Evolutionary conservation across 1,284 basidiomycete genomes (phyloP), one percentile per base, ranked within the genome.

Genomic region (Anthracocystis panici-leucophaei): DNA sequence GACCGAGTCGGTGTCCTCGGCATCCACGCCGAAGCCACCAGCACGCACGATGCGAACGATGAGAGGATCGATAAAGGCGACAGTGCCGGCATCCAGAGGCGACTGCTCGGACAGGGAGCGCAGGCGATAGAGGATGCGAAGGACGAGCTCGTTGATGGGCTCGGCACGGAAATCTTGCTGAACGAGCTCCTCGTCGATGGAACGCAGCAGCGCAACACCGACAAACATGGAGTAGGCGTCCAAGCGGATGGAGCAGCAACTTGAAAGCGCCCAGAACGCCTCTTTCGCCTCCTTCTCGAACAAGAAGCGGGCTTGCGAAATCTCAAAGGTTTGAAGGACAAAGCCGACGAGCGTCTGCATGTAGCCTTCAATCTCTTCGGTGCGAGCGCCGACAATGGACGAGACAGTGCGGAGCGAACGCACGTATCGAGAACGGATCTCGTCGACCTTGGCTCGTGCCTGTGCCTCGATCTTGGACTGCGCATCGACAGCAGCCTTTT

Each of bases 71-170:
- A 91, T 86, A 78, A 96, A 93, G 0, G 92, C 90, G 84, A 93
- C 95, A 0, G 94, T 94, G 0, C 91, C 90, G 0, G 91, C 89
- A 82, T 97, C 93, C 52, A 99, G 91, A 0, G 93, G 90, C 0
- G 89, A 87, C 80, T 93, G 91, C 77, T 96, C 93, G 0, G 93
- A 91, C 2, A 95, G 87, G 65, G 90, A 92, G 33, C 93, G 91
- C 2, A 99, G 85, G 33, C 93, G 91, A 84, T 97, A 94, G 1
- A 99, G 87, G 2, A 98, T 91, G 20, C 96, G 92, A 45, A 93
- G 88, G 31, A 95, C 89, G 27, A 97, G 88, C 20, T 89, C 94
- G 35, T 72, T 69, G 21, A 78, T 61, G 12, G 81, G 60, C 64
- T 84, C 83, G 48, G 63, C 58, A 12, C 67, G 58, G 61, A 79